These are phyloP conservation scores for Yamadazyma scolyti DNA, from an alignment of 805 yeast species.

Conservation along the genomic window DNA sequence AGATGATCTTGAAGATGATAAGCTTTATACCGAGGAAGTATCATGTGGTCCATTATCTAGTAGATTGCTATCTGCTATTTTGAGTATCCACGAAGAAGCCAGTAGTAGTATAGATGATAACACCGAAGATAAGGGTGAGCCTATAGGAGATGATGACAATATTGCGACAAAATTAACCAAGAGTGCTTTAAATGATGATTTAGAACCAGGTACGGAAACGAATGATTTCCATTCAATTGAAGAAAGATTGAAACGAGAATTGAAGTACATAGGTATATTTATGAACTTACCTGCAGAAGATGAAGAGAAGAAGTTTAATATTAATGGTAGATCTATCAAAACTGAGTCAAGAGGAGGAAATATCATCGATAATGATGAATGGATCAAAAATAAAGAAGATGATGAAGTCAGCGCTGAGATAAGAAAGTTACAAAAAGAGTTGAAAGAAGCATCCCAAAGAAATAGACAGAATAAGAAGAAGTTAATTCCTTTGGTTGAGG, in stretches of 20 bases:
- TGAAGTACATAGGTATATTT: slow-evolving; percentile 86
- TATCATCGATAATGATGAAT: slow-evolving; percentile 56
- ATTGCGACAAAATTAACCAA: slow-evolving; percentile 30
- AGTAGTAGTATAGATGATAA: slow-evolving; percentile 19
- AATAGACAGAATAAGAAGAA: slow-evolving; percentile 67
- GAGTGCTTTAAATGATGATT: slow-evolving; percentile 28
- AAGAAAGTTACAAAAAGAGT: slow-evolving; percentile 64
- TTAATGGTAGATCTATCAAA: slow-evolving; percentile 19
- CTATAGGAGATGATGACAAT: slow-evolving; percentile 20
- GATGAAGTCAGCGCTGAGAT: slow-evolving; percentile 90
- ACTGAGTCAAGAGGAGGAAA: slow-evolving; percentile 17
- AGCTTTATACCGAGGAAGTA: slow-evolving; percentile 66
- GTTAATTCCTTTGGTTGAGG: slow-evolving; percentile 72
- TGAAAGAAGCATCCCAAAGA: slow-evolving; percentile 55
- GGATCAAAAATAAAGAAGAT: slow-evolving; percentile 82
- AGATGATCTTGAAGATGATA: slow-evolving; percentile 54
- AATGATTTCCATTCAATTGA: slow-evolving; percentile 80
- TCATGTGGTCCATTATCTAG: slow-evolving; percentile 91
- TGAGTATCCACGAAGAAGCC: slow-evolving; percentile 40
- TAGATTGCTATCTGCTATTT: slow-evolving; percentile 75
- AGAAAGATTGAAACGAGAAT: slow-evolving; percentile 81
- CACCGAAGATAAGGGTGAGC: slow-evolving; percentile 4
- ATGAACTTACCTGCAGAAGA: slow-evolving; percentile 51
- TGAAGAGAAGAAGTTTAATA: slow-evolving; percentile 22
- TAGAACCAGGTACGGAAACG: slow-evolving; percentile 37